Percentiles rank a stretch among this genome's conserved stretches.
These are phyloP conservation scores for Phlebopus sp. DNA, from an alignment of 1,284 basidiomycete species.

Conservation along the genomic window DNA sequence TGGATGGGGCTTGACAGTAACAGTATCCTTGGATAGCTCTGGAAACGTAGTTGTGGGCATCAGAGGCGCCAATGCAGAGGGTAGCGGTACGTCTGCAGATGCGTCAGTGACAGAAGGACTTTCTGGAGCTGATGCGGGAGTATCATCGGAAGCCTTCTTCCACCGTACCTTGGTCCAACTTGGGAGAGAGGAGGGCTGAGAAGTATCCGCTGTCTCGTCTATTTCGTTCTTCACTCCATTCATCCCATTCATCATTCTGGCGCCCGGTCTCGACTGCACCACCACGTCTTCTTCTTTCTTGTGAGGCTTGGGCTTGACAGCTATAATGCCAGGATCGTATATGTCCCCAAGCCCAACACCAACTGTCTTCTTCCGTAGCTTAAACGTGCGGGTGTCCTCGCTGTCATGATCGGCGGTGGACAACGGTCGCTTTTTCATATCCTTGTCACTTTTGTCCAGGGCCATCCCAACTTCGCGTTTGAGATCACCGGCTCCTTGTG, in stretches of 20 bases:
- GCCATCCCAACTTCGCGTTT: conserved; percentile 32
- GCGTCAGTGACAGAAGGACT: background rate
- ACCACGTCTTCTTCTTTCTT: conserved; percentile 42
- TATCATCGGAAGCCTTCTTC: conserved; percentile 20
- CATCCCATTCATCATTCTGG: background rate
- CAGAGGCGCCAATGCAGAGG: background rate
- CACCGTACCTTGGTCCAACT: conserved; percentile 37
- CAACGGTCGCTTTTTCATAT: conserved; percentile 31
- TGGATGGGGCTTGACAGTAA: background rate
- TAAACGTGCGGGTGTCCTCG: conserved; percentile 61
- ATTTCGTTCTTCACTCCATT: background rate
- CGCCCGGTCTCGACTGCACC: conserved; percentile 5
- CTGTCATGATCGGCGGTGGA: conserved; percentile 37
- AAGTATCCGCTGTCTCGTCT: background rate
- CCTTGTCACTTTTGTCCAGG: conserved; percentile 31
- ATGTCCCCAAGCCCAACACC: conserved; percentile 60
- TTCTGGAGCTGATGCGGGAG: background rate
- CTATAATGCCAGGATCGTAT: conserved; percentile 68
- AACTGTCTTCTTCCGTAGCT: conserved; percentile 60
- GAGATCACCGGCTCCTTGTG: conserved; percentile 6
- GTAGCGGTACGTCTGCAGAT: background rate
- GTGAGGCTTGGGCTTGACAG: conserved; percentile 59
- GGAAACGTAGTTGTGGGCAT: background rate
- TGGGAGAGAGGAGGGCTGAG: conserved; percentile 14
- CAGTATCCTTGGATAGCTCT: background rate